Conservation (phyloP, 31 red algal genomes). For the Odonthalia washingtoniensis region DNA sequence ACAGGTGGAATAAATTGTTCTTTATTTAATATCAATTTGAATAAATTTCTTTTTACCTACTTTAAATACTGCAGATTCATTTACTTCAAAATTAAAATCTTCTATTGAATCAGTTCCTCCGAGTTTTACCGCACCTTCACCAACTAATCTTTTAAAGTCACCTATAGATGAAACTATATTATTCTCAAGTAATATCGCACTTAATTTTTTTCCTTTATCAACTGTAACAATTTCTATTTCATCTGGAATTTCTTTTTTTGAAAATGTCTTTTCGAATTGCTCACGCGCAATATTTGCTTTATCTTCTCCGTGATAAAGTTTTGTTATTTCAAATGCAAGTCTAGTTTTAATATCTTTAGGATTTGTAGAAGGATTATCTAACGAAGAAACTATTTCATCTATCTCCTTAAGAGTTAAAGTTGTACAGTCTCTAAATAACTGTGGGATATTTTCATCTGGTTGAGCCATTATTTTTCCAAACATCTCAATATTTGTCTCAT, state of each 20-base stretch:
- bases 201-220: conserved; percentile 2
- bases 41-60: too few relatives aligned
- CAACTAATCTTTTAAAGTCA: neutral
- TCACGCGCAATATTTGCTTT: conserved; percentile 8
- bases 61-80: too few relatives aligned
- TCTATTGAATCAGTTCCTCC: neutral
- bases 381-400: neutral
- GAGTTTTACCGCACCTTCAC: conserved; percentile 7
- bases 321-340: neutral
- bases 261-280: conserved; percentile 4
- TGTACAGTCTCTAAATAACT: neutral
- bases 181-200: neutral
- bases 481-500: conserved; percentile 14
- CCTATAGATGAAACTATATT: neutral
- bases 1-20: too few relatives aligned
- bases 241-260: conserved; percentile 4
- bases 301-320: conserved; percentile 20
- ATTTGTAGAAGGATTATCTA: neutral
- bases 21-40: too few relatives aligned
- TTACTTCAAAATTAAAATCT: neutral
- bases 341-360: conserved; percentile 6
- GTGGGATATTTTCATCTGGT: conserved; percentile 4
- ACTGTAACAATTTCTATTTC: conserved; percentile 2
- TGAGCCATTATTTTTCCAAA: conserved; percentile 27
- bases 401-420: conserved; percentile 1